These are phyloP conservation scores for Rhododendron henanense DNA, from an alignment of 148 eudicot genomes.

Conservation along the genomic window DNA sequence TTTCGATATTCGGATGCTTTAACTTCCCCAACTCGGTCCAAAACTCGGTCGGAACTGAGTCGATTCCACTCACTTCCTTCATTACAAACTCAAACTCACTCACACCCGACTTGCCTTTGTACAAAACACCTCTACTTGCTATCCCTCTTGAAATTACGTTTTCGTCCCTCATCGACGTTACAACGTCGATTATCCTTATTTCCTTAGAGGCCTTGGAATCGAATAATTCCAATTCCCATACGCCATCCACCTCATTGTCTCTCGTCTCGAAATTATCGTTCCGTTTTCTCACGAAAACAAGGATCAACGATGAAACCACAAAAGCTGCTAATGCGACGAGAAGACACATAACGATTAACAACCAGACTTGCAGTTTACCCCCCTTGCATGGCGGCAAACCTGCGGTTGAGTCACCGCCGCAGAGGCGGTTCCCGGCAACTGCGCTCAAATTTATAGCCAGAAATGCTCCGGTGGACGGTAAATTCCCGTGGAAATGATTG, in stretches of 20 bases:
- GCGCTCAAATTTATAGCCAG: constrained; percentile 55
- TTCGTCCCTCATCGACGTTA: constrained; percentile 25
- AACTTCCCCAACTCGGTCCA: constrained; percentile 46
- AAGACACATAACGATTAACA: constrained; percentile 23
- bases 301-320: not conserved
- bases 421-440: constrained; percentile 55
- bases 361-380: constrained; percentile 17
- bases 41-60: constrained; percentile 5
- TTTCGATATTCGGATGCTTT: constrained; percentile 53
- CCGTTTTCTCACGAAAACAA: constrained; percentile 14
- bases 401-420: constrained; percentile 31
- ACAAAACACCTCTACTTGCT: constrained; percentile 14
- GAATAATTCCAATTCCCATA: constrained; percentile 56
- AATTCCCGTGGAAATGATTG: constrained; percentile 54
- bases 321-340: constrained; percentile 12
- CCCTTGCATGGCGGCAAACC: constrained; percentile 50
- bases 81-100: constrained; percentile 29
- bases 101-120: constrained; percentile 26
- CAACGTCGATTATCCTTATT: constrained; percentile 37
- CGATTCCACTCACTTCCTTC: constrained; percentile 23
- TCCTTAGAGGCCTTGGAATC: constrained; percentile 31
- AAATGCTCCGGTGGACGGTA: constrained; percentile 76
- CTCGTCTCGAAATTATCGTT: constrained; percentile 14
- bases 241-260: constrained; percentile 41
- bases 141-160: constrained; percentile 18